Percentiles rank a stretch among this genome's conserved stretches.
Evolutionary conservation across 352 stramenopile genomes (phyloP).

Genomic region (Nothophytophthora sp.): DNA sequence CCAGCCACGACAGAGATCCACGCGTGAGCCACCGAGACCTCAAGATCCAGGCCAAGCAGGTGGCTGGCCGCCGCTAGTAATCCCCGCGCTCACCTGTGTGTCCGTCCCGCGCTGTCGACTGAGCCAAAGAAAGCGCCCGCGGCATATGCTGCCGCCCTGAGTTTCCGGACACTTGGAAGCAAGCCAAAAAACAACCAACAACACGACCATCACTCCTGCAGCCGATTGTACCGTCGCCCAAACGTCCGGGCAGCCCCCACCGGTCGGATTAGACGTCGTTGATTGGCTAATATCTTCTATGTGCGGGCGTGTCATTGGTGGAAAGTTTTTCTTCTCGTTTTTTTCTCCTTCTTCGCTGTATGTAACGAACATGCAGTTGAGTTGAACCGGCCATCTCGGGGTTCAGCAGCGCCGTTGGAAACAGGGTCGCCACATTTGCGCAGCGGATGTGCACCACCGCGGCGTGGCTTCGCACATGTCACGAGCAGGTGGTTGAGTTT

Average conservation of each 20-base stretch:
- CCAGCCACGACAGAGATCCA: too few relatives aligned
- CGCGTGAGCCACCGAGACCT: too few relatives aligned
- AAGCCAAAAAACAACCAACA: conserved; percentile 34
- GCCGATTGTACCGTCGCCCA: conserved; percentile 36
- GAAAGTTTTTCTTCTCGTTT: background rate
- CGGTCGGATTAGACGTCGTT: too few relatives aligned
- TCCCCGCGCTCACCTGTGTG: background rate
- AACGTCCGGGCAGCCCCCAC: too few relatives aligned
- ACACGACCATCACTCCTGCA: conserved; percentile 9
- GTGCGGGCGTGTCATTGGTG: background rate
- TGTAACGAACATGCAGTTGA: too few relatives aligned
- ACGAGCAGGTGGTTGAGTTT: too few relatives aligned
- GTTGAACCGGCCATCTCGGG: background rate
- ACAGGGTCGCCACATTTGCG: too few relatives aligned
- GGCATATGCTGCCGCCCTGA: conserved; percentile 35
- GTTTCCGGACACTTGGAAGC: conserved; percentile 22
- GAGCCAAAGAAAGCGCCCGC: conserved; percentile 16
- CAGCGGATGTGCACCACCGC: too few relatives aligned
- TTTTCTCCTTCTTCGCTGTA: background rate
- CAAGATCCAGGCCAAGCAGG: too few relatives aligned
- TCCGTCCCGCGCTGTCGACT: background rate
- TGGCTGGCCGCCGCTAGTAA: too few relatives aligned
- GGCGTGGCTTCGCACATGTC: too few relatives aligned
- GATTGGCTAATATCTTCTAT: background rate
- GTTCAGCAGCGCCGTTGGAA: too few relatives aligned